A percentile compares a stretch with the other conserved stretches of the same genome.
phyloP scores from a whole-genome alignment of 495 filamentous ascomycete species.

The Tuber microsphaerosporum region DNA sequence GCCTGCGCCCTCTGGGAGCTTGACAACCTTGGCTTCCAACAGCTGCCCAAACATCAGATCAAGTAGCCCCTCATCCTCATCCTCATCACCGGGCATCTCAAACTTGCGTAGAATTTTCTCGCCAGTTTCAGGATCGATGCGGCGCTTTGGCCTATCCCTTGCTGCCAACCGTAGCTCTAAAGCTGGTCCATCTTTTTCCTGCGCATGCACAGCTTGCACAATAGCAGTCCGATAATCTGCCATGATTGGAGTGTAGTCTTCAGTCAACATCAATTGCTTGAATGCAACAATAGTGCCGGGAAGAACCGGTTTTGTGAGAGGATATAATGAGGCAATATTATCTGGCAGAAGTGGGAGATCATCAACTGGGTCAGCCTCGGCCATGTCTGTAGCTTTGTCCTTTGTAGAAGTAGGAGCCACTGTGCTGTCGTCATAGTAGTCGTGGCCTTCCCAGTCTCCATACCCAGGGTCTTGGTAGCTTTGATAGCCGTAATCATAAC shows the following conservation, averaged over 20 bases:
- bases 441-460: conserved; percentile 42
- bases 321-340: conserved; percentile 53
- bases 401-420: conserved; percentile 38
- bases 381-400: conserved; percentile 45
- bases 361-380: conserved; percentile 40
- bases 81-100: conserved; percentile 56
- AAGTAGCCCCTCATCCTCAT: conserved; percentile 51
- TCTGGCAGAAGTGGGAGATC: conserved; percentile 64
- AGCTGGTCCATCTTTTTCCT: conserved; percentile 44
- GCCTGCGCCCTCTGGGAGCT: conserved; percentile 39
- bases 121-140: conserved; percentile 51
- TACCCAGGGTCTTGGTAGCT: conserved; percentile 49
- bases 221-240: conserved; percentile 61
- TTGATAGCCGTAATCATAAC: conserved; percentile 40
- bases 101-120: conserved; percentile 58
- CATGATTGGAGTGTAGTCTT: conserved; percentile 69
- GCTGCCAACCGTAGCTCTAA: conserved; percentile 56
- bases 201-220: conserved; percentile 48
- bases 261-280: conserved; percentile 66
- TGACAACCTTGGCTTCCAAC: conserved; percentile 56
- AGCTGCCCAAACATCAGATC: conserved; percentile 53
- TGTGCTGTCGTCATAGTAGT: conserved; percentile 42
- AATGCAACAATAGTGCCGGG: conserved; percentile 69
- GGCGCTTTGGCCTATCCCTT: conserved; percentile 56
- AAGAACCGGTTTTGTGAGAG: conserved; percentile 50